Evolutionary conservation across 768 basidiomycete genomes (phyloP).

Genomic region (Tulasnella sp.): DNA sequence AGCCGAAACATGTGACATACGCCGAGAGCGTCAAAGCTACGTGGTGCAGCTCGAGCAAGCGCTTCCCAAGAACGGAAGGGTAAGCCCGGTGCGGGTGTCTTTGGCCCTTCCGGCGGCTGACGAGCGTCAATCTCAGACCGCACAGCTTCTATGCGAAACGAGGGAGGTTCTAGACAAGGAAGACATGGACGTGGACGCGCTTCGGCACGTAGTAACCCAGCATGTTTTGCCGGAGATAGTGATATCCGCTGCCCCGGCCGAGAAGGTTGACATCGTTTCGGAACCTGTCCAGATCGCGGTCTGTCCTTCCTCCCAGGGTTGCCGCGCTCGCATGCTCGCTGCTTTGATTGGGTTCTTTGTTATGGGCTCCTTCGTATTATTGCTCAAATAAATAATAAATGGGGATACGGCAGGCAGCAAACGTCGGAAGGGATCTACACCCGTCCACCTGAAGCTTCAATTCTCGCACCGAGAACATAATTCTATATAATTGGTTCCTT

Average conservation of each 20-base stretch:
- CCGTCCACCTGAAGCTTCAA: too few species aligned
- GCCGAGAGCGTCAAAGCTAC: background rate
- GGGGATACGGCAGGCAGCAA: too few species aligned
- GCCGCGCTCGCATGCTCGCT: background rate
- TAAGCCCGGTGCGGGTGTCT: background rate
- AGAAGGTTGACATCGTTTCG: background rate
- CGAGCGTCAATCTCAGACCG: background rate
- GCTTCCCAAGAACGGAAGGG: background rate
- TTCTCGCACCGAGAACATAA: too few species aligned
- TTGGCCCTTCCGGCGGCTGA: too few species aligned
- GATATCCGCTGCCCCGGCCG: background rate
- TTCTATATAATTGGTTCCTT: too few species aligned
- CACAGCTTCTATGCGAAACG: background rate
- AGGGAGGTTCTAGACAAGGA: background rate
- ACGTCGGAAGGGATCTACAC: too few species aligned
- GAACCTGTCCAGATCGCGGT: background rate
- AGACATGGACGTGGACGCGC: background rate
- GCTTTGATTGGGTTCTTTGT: background rate
- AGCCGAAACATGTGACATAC: background rate
- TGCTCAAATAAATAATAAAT: background rate
- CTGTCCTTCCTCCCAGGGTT: background rate
- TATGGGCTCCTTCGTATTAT: background rate
- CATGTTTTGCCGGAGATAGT: background rate
- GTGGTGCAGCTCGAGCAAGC: background rate
- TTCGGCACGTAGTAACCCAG: background rate